Percentiles rank a stretch among this genome's conserved stretches.
These are phyloP conservation scores for Lepidium sativum DNA, from an alignment of 345 rosid genomes.

Conservation along the genomic window DNA sequence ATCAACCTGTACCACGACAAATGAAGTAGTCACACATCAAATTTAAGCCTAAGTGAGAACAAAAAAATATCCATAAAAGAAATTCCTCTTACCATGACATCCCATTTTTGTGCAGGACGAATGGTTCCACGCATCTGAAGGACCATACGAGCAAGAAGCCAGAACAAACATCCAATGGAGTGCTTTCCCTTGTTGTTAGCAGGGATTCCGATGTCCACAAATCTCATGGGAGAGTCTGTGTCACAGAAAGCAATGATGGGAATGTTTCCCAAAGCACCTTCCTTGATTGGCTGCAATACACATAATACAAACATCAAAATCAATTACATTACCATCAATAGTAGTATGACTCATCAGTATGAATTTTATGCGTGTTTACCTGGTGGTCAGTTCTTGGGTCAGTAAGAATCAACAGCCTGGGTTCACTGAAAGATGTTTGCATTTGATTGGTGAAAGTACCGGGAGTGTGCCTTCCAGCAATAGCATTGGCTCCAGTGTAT, in stretches of 20 bases:
- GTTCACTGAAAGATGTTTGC: constrained; percentile 87
- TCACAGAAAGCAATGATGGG: constrained; percentile 96
- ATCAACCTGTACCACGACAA: constrained; percentile 40
- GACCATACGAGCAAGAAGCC: constrained; percentile 96
- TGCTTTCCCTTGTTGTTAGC: constrained; percentile 97
- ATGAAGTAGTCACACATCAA: background rate
- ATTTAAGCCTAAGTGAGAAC: background rate
- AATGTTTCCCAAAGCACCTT: constrained; percentile 91
- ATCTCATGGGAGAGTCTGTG: constrained; percentile 91
- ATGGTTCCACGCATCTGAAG: constrained; percentile 95
- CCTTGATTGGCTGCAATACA: constrained; percentile 78
- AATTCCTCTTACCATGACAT: constrained; percentile 51
- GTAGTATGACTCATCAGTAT: background rate
- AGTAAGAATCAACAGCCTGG: constrained; percentile 82
- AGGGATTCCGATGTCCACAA: constrained; percentile 90
- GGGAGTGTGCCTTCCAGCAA: constrained; percentile 98
- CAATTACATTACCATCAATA: background rate
- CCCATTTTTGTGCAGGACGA: constrained; percentile 70
- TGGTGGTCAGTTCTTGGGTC: constrained; percentile 98
- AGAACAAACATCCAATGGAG: constrained; percentile 89
- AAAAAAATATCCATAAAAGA: background rate
- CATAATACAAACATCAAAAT: background rate
- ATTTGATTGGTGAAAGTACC: constrained; percentile 96
- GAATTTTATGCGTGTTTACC: constrained; percentile 25
- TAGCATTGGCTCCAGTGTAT: constrained; percentile 91